These are phyloP conservation scores for Hypholoma sublateritium DNA, from an alignment of 768 basidiomycete genomes.

Conservation along the genomic window DNA sequence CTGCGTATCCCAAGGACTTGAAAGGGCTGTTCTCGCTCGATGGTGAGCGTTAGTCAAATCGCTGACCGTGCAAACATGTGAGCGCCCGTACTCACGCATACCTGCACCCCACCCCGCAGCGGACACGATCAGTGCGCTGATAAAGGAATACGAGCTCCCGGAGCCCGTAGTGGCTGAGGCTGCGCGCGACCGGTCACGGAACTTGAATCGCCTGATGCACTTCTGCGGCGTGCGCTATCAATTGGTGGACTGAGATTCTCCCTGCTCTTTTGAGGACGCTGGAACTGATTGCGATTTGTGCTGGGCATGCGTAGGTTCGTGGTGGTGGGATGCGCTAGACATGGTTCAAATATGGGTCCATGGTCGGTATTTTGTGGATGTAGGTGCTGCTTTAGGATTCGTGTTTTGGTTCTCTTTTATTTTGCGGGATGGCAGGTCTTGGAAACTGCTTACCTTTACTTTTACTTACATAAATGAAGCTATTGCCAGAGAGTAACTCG, in stretches of 20 bases:
- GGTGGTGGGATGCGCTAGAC: too few species aligned
- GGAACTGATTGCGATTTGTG: too few species aligned
- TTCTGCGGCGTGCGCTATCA: slow-evolving; percentile 59
- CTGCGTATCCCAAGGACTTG: slow-evolving; percentile 51
- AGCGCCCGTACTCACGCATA: not conserved
- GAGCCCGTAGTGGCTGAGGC: slow-evolving; percentile 28
- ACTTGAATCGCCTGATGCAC: slow-evolving; percentile 56
- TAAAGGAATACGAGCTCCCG: slow-evolving; percentile 37
- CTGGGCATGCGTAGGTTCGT: too few species aligned
- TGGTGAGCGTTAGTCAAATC: slow-evolving; percentile 32
- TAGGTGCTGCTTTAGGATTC: too few species aligned
- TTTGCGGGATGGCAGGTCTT: too few species aligned
- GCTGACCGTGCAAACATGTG: not conserved
- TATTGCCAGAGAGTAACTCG: too few species aligned
- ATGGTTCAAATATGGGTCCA: too few species aligned
- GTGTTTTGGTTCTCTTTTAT: too few species aligned
- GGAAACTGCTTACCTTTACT: too few species aligned
- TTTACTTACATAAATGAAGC: too few species aligned
- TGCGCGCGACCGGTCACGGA: slow-evolving; percentile 35
- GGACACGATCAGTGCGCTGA: slow-evolving; percentile 32
- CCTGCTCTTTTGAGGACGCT: not conserved
- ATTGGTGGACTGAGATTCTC: slow-evolving; percentile 38
- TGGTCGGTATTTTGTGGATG: too few species aligned
- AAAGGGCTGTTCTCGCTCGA: slow-evolving; percentile 50
- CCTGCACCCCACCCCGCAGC: slow-evolving; percentile 16